Evolutionary conservation across 139 green algal genomes (phyloP), one percentile per base, ranked within the genome.

Genomic region (Micractinium conductrix): DNA sequence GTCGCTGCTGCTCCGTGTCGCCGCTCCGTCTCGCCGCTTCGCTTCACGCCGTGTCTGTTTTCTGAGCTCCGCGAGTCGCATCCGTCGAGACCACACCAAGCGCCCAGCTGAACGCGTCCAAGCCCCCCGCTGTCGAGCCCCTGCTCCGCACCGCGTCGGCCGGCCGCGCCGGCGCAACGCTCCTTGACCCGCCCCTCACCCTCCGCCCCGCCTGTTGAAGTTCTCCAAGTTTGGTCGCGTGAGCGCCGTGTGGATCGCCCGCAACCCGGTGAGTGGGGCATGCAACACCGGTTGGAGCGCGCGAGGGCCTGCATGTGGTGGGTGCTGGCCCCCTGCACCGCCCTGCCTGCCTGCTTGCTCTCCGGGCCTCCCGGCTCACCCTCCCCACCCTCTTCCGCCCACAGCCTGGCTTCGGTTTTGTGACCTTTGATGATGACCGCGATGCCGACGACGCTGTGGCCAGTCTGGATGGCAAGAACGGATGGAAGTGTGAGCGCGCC

Each of bases 361-460:
- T 21, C 53, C 53, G 53, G 24, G 2, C 35, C 16, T n/a, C 9
- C 2, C 65, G 22, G 2, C 37, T 43, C 1, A 28, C 70, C 43
- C 42, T 50, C 1, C 42, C 38, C 28, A 9, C 70, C 35, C 50
- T 62, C 5, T 26, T 38, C 69, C 38, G 33, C 50, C 2, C 35
- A 35, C 87, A 90, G 4, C 80, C 87, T 19, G 93, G 93, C 1
- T 97, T 97, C 87, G 93, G 89, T 42, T 97, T 97, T 70, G 76
- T 97, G 4, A 92, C 96, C 83, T 96, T 93, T 71, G 85, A 85
- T 28, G 93, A 97, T 80, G 65, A 71, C 7, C 85, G 93, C 3
- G 94, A 97, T 79, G 93, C 94, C 9, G 93, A 97, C 70, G 93
- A 97, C 55, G 93, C 93, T 0, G 70, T 95, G 70, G 87, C 92